Base-by-base conservation (phyloP, 106 monocot genomes). In the Dendrobium officinale region DNA sequence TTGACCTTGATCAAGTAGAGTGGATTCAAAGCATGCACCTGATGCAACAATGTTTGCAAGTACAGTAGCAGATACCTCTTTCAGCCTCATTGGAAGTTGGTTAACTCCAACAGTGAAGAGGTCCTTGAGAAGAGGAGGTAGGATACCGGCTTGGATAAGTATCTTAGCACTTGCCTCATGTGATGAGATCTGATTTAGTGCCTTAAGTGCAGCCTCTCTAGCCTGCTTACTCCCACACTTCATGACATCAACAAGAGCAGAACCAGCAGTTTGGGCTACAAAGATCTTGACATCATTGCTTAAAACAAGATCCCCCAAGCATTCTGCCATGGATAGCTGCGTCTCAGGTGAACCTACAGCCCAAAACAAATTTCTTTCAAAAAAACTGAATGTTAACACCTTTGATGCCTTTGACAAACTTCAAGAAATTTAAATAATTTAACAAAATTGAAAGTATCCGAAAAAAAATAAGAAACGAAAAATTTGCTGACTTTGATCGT, bases 241-340 rank as follows among this genome's bases (percentile, higher is more conserved):
- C 92, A 98, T 91, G 79, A 94, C 72, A 78, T 94, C 77, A 33
- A 97, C 84, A 29, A 98, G 82, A 59, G 88, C 81, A 72, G 86
- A 82, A 70, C 92, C 92, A 19, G 90, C 92, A 33, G 84, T 86
- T 79, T 83, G 78, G 55, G 92, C 92, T 54, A 93, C 92, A 83
- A 90, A 86, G 20, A 90, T 77, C 56, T 90, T 93, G 24, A 88
- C 84, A 83, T 93, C 92, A 81, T 93, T 93, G 84, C 92, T 93
- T 81, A 93, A 80, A 77, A 88, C 92, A 77, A 93, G 90, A 48
- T 93, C 90, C 20, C 92, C 92, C 42, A 93, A 88, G 73, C 80
- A 86, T 73, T 82, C 80, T 59, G 86, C 92, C 92, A 93, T 93
- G 42, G 90, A 86, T 37, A 93, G 58, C 77, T 86, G 90, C 22